Evolutionary conservation across 2,329 filamentous ascomycete species (phyloP).

Genomic region (Bipolaris zeicola): DNA sequence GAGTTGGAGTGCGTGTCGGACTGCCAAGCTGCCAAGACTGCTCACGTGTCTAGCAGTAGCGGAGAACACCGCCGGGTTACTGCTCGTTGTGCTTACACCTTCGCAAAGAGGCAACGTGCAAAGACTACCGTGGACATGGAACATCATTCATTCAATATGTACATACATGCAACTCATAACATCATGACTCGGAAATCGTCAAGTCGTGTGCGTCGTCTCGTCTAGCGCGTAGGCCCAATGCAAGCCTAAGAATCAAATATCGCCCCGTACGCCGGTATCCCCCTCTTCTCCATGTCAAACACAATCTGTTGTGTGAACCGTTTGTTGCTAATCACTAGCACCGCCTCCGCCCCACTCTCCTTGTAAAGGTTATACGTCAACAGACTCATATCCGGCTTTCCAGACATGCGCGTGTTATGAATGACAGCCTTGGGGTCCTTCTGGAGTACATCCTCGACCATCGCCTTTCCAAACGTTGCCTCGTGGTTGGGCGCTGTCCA

Average conservation of each 20-base stretch:
- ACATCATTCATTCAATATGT: neutral
- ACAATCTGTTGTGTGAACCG: slow-evolving; percentile 70
- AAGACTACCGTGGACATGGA: neutral
- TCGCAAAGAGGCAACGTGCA: neutral
- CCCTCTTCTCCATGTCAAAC: slow-evolving; percentile 69
- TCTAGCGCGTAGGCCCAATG: neutral
- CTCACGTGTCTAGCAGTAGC: slow-evolving; percentile 4
- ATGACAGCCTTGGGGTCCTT: slow-evolving; percentile 70
- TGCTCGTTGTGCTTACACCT: neutral
- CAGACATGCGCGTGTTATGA: slow-evolving; percentile 67
- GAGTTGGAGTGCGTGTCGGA: neutral
- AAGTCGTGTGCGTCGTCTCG: neutral
- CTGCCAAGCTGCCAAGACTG: slow-evolving; percentile 5
- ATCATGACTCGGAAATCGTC: slow-evolving; percentile 2
- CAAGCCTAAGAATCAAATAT: slow-evolving; percentile 68
- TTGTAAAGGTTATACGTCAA: slow-evolving; percentile 61
- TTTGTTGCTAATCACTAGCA: slow-evolving; percentile 75
- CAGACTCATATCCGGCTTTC: slow-evolving; percentile 67
- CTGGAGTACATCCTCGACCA: slow-evolving; percentile 63
- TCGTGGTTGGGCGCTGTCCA: slow-evolving; percentile 72
- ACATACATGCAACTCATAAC: neutral
- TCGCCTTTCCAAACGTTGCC: slow-evolving; percentile 66
- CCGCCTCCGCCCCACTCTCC: slow-evolving; percentile 65
- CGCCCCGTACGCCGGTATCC: slow-evolving; percentile 71
- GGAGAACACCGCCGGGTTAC: neutral